Conservation (phyloP, 208 protist genomes). For the Zelonia costaricensis region DNA sequence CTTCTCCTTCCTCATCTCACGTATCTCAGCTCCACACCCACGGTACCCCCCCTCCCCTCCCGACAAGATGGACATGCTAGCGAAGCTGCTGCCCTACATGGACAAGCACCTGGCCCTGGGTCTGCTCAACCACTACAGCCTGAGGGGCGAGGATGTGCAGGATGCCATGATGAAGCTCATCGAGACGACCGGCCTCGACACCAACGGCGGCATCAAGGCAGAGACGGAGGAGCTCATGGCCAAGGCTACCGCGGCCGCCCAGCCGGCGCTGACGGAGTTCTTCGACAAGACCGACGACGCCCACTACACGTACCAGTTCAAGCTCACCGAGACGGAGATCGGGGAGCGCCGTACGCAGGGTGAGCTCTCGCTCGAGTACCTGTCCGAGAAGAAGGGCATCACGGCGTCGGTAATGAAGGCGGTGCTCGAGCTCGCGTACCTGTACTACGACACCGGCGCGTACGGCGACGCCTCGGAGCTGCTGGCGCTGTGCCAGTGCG, state of each 20-base stretch:
- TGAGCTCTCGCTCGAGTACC: conserved; percentile 76
- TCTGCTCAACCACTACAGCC: conserved; percentile 74
- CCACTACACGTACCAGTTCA: conserved; percentile 81
- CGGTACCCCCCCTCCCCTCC: neutral
- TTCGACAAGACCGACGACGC: conserved; percentile 65
- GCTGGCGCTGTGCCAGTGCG: conserved; percentile 79
- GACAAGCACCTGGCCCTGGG: conserved; percentile 89
- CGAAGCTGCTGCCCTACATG: conserved; percentile 72
- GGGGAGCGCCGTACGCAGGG: conserved; percentile 65
- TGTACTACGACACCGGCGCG: conserved; percentile 86
- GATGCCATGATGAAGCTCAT: conserved; percentile 71
- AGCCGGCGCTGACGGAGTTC: conserved; percentile 77
- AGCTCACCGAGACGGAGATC: conserved; percentile 74
- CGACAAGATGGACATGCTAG: conserved; percentile 71
- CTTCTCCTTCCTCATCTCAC: neutral
- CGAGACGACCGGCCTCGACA: conserved; percentile 67
- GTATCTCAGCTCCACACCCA: neutral
- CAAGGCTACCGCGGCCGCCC: conserved; percentile 47
- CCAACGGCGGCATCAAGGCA: conserved; percentile 63
- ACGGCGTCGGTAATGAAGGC: conserved; percentile 65
- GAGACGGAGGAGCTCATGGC: conserved; percentile 73
- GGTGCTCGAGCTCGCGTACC: conserved; percentile 77
- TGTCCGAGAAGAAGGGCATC: conserved; percentile 69
- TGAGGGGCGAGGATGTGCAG: conserved; percentile 68
- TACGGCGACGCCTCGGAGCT: conserved; percentile 84